These are phyloP conservation scores for Porodaedalea pini DNA, from an alignment of 1,284 basidiomycete species.

Conservation along the genomic window DNA sequence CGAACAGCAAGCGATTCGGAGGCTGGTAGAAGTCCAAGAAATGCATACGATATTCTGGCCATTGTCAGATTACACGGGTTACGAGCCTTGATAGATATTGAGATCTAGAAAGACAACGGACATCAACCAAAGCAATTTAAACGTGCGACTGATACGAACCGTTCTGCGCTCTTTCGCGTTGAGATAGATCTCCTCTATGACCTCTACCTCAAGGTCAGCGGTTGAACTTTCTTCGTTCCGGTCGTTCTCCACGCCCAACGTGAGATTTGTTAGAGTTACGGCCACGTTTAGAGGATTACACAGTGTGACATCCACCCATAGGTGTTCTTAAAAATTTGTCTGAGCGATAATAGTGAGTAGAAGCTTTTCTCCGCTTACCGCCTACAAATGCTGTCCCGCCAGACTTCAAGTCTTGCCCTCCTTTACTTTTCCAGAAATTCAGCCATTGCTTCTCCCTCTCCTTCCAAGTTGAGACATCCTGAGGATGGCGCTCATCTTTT, in stretches of 20 bases:
- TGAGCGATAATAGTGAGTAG: constrained; percentile 27
- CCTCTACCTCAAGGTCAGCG: constrained; percentile 52
- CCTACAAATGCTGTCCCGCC: constrained; percentile 57
- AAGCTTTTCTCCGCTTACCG: constrained; percentile 38
- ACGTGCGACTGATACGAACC: constrained; percentile 38
- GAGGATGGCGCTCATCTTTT: constrained; percentile 44
- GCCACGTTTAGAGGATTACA: constrained; percentile 70
- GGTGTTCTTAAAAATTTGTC: constrained; percentile 47
- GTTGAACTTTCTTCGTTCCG: constrained; percentile 31
- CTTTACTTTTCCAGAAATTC: constrained; percentile 53
- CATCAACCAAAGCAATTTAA: constrained; percentile 2
- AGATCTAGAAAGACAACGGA: constrained; percentile 42
- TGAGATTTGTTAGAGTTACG: constrained; percentile 58
- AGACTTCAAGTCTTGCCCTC: constrained; percentile 48
- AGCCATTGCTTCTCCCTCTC: constrained; percentile 61
- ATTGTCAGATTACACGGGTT: constrained; percentile 51
- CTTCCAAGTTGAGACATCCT: constrained; percentile 50
- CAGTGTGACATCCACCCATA: constrained; percentile 70
- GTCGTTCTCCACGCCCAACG: constrained; percentile 44
- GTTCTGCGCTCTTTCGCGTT: constrained; percentile 54
- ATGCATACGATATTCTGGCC: constrained; percentile 56
- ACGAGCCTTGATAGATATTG: constrained; percentile 54
- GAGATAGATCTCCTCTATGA: constrained; percentile 54
- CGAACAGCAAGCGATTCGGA: constrained; percentile 59
- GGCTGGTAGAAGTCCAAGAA: constrained; percentile 61